A percentile compares a stretch with the other conserved stretches of the same genome.
phyloP scores from a whole-genome alignment of 768 basidiomycete species.

The Boletus rufocinnamomeus region DNA sequence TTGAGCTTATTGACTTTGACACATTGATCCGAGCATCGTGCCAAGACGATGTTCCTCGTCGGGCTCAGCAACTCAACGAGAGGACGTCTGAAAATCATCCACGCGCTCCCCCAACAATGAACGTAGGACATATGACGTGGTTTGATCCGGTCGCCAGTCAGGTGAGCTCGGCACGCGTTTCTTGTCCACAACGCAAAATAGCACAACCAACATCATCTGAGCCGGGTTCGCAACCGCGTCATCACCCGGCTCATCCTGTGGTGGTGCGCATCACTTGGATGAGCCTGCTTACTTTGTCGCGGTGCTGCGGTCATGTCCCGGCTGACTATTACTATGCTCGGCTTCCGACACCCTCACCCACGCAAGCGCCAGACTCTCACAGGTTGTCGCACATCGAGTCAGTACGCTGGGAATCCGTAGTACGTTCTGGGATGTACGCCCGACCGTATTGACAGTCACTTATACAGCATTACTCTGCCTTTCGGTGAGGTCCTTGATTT shows the following conservation, averaged over 20 bases:
- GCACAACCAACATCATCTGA: background rate
- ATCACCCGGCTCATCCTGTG: background rate
- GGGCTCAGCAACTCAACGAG: background rate
- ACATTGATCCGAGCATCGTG: conserved; percentile 24
- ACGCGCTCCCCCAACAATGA: background rate
- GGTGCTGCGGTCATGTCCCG: background rate
- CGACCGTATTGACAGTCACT: background rate
- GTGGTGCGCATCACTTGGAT: too few relatives aligned
- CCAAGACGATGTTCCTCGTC: background rate
- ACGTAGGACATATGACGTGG: background rate
- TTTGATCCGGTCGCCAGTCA: background rate
- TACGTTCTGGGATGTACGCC: background rate
- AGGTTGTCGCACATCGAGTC: background rate
- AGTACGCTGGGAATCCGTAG: background rate
- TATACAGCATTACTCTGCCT: background rate
- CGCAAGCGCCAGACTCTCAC: background rate
- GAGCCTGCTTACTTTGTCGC: too few relatives aligned
- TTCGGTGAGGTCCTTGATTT: background rate
- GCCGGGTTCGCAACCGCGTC: background rate
- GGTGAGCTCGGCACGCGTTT: conserved; percentile 6
- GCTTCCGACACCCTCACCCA: background rate
- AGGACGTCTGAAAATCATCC: background rate
- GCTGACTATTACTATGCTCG: background rate
- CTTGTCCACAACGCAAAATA: background rate
- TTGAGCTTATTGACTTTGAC: conserved; percentile 26